These are phyloP conservation scores for Cyanidiococcus yangmingshanensis DNA, from an alignment of 23 red algal species.

Conservation along the genomic window DNA sequence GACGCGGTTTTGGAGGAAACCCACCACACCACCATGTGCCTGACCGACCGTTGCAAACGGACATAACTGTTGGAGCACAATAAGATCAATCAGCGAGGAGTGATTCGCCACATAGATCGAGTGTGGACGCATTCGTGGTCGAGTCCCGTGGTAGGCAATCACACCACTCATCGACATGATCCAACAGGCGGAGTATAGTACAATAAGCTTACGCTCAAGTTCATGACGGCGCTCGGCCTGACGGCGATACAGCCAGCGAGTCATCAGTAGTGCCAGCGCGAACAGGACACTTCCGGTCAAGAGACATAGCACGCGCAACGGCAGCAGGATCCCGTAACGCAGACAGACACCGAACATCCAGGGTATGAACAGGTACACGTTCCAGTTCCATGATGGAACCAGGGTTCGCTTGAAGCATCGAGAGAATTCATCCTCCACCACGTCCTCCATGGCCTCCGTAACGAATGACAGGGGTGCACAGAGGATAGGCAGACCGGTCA, in stretches of 20 bases:
- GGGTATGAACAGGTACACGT: slow-evolving; percentile 27
- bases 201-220: slow-evolving; percentile 13
- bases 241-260: neutral
- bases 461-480: slow-evolving; percentile 8
- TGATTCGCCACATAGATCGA: slow-evolving; percentile 38
- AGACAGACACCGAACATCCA: slow-evolving; percentile 26
- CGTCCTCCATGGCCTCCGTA: slow-evolving; percentile 30
- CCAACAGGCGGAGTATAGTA: slow-evolving; percentile 28
- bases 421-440: slow-evolving; percentile 42
- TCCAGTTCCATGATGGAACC: slow-evolving; percentile 37
- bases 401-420: slow-evolving; percentile 28
- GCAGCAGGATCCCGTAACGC: slow-evolving; percentile 35
- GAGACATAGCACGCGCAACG: slow-evolving; percentile 18
- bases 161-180: slow-evolving; percentile 39
- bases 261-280: neutral
- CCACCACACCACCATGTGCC: slow-evolving; percentile 21
- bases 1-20: slow-evolving; percentile 27
- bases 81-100: slow-evolving; percentile 28
- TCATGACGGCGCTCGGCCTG: neutral
- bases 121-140: slow-evolving; percentile 26
- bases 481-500: neutral
- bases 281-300: slow-evolving; percentile 8
- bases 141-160: slow-evolving; percentile 30
- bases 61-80: slow-evolving; percentile 26
- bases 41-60: slow-evolving; percentile 34